Percentiles rank a stretch among this genome's conserved stretches.
Evolutionary conservation across 1,139 yeast species (phyloP).

Genomic region (Kluyveromyces marxianus): DNA sequence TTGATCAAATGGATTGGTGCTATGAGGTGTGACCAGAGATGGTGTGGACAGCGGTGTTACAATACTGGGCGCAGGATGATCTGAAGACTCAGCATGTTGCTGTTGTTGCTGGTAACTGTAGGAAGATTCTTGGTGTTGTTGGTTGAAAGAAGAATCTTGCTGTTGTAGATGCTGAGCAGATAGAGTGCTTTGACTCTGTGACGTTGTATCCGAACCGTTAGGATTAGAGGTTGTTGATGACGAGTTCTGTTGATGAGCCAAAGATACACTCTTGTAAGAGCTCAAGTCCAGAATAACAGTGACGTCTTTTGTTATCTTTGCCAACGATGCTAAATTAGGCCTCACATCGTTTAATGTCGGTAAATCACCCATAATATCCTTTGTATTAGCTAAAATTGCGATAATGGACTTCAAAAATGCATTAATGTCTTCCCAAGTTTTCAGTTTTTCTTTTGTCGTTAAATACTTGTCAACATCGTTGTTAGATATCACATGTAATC

Average conservation of each 20-base stretch:
- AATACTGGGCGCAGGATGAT: slow-evolving; percentile 4
- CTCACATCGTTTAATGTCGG: slow-evolving; percentile 76
- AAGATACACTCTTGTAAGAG: slow-evolving; percentile 38
- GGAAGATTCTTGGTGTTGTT: slow-evolving; percentile 2
- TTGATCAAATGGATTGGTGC: slow-evolving; percentile 20
- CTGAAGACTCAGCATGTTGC: slow-evolving; percentile 7
- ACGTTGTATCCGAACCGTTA: background rate
- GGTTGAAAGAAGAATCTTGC: slow-evolving; percentile 14
- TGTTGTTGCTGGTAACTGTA: too few species aligned
- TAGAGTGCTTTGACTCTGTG: background rate
- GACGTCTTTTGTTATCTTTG: slow-evolving; percentile 85
- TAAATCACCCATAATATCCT: slow-evolving; percentile 71
- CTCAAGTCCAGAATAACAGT: slow-evolving; percentile 69
- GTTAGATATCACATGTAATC: slow-evolving; percentile 36
- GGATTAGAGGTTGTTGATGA: background rate
- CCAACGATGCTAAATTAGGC: slow-evolving; percentile 69
- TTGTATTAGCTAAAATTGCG: slow-evolving; percentile 74
- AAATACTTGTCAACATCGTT: slow-evolving; percentile 41
- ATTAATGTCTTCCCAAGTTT: slow-evolving; percentile 84
- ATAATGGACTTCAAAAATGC: slow-evolving; percentile 75
- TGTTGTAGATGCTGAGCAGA: slow-evolving; percentile 24
- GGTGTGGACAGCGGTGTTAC: slow-evolving; percentile 22
- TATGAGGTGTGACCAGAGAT: slow-evolving; percentile 15
- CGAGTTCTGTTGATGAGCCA: slow-evolving; percentile 8
- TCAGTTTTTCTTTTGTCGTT: slow-evolving; percentile 51